Conservation (phyloP, 306 rosid genomes). For the Vicia faba region DNA sequence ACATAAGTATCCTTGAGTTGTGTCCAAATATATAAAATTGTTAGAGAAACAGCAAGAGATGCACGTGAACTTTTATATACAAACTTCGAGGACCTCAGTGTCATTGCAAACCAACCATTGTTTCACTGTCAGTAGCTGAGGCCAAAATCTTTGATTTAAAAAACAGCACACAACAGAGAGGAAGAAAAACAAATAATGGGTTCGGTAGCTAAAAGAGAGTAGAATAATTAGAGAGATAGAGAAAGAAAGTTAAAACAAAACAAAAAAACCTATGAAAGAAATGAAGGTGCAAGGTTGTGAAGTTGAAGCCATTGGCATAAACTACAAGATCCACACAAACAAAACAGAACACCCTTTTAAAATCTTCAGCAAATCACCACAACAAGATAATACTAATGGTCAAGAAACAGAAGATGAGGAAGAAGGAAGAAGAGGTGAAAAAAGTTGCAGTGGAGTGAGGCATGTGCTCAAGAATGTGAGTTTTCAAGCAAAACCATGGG, state of each 20-base stretch:
- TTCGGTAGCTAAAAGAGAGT: constrained; percentile 37
- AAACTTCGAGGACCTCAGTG: constrained; percentile 50
- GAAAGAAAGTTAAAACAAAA: not conserved
- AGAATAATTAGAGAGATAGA: constrained; percentile 28
- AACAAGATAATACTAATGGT: constrained; percentile 21
- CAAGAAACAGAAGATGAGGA: constrained; percentile 40
- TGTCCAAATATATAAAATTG: constrained; percentile 27
- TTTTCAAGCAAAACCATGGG: constrained; percentile 71
- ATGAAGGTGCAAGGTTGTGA: constrained; percentile 82
- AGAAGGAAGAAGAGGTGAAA: constrained; percentile 39
- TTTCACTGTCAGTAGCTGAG: constrained; percentile 38
- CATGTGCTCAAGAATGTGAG: constrained; percentile 65
- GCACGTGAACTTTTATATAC: constrained; percentile 56
- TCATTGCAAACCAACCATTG: constrained; percentile 45
- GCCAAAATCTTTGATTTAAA: constrained; percentile 41
- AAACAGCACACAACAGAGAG: constrained; percentile 32
- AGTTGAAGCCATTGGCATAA: constrained; percentile 74
- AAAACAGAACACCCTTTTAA: constrained; percentile 51
- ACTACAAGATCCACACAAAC: constrained; percentile 60
- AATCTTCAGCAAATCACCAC: constrained; percentile 49
- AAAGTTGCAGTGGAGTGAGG: constrained; percentile 43
- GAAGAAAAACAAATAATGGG: constrained; percentile 41
- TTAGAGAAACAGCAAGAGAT: constrained; percentile 35
- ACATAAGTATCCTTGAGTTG: constrained; percentile 9
- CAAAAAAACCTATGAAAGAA: constrained; percentile 45